Base-by-base conservation (phyloP, 2,329 filamentous ascomycete species). In the Metarhizium guizhouense region DNA sequence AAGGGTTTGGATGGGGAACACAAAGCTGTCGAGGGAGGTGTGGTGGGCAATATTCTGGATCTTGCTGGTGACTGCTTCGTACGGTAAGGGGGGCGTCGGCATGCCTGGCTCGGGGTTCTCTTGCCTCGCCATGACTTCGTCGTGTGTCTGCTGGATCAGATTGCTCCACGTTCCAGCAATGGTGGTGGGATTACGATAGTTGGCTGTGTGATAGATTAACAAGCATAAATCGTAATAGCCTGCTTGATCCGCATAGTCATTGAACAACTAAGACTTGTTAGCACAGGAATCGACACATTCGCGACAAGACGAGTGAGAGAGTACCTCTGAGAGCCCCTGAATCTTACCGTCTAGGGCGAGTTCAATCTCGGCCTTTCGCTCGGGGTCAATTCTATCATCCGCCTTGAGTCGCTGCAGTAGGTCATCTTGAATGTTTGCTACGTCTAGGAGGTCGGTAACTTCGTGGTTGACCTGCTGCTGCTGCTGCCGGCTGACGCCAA, bases 351-450 rank as follows among this genome's bases (percentile, higher is more conserved):
- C 85, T 42, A 96, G 81, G 36, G 82, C 78, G 48, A 77, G 69
- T 57, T 88, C 72, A 29, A 95, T 83, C 56, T 87, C 81, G 1
- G 74, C 72, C 64, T 82, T 83, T 47, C 83, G 82, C 51, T 86
- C 82, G 0, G 76, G 72, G 13, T 78, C 74, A 42, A 96, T 80
- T 47, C 94, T 83, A 1, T 75, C 68, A 61, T 99, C 94, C 10
- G 80, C 79, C 66, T 80, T 83, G 53, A 99, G 75, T 49, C 90
- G 82, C 67, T 91, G 87, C 29, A 97, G 71, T 47, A 97, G 73
- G 64, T 99, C 94, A 66, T 96, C 90, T 69, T 99, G 94, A 54
- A 99, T 94, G 65, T 94, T 93, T 14, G 92, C 93, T 52, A 97
- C 84, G 64, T 99, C 94, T 10, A 99, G 83, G 48, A 95, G 78